A percentile compares a stretch with the other conserved stretches of the same genome.
Conservation (phyloP, 768 basidiomycete genomes). For the Cantharellus cinnabarinus region DNA sequence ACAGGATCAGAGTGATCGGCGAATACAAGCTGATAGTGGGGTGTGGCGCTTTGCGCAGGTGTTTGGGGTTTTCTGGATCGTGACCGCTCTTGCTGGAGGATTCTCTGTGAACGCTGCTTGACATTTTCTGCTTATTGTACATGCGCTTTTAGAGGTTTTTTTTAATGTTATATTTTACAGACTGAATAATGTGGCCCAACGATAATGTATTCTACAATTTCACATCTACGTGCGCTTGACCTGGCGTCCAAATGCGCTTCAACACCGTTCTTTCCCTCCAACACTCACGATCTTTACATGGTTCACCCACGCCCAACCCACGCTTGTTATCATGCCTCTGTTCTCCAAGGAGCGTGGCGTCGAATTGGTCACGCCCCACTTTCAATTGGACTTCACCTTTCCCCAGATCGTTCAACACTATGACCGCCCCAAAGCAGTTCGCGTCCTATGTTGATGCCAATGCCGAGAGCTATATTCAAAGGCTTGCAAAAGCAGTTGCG, state of each 20-base stretch:
- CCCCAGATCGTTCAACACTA: constrained; percentile 2
- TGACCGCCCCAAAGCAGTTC: constrained; percentile 17
- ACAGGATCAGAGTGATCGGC: neutral
- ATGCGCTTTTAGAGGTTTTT: no score
- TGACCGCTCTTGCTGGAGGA: constrained; percentile 4
- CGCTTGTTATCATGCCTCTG: neutral
- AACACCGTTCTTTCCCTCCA: neutral
- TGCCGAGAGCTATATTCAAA: constrained; percentile 50
- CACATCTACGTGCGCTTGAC: neutral
- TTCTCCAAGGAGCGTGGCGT: neutral
- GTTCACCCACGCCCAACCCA: neutral
- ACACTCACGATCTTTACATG: neutral
- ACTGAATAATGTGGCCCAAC: no score
- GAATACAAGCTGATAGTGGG: constrained; percentile 8
- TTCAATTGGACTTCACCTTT: neutral
- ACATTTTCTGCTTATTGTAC: no score
- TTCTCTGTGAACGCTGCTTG: neutral
- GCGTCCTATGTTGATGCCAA: constrained; percentile 44
- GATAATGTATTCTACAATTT: no score
- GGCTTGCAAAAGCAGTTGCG: constrained; percentile 61
- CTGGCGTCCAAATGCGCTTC: neutral
- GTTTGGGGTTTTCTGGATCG: constrained; percentile 6
- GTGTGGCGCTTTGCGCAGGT: constrained; percentile 9
- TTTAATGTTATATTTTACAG: no score
- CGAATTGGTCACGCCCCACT: neutral